A percentile compares a stretch with the other conserved stretches of the same genome.
phyloP scores from a whole-genome alignment of 139 green algal species.

The Coelastrella sp. region DNA sequence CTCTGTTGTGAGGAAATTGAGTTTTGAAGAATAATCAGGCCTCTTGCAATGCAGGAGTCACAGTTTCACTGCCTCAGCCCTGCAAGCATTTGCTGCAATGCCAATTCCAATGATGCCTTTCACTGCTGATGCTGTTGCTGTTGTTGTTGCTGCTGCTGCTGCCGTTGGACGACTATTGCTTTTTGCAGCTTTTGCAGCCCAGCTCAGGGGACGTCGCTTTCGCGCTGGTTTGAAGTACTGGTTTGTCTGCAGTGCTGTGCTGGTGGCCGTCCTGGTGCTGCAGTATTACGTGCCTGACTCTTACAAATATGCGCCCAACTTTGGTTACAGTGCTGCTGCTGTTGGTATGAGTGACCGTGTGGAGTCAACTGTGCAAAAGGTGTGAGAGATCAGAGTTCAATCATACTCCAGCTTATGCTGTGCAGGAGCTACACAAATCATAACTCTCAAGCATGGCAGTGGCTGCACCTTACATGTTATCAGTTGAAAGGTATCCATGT shows the following conservation, averaged over 20 bases:
- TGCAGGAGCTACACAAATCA: too few species aligned
- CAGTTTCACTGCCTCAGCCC: not conserved
- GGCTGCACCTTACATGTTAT: too few species aligned
- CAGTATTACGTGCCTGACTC: not conserved
- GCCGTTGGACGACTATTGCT: not conserved
- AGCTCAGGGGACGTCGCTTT: constrained; percentile 35
- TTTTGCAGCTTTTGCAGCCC: not conserved
- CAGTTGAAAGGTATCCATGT: not conserved
- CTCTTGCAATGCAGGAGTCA: too few species aligned
- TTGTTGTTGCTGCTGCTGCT: not conserved
- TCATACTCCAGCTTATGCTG: not conserved
- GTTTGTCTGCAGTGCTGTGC: constrained; percentile 4
- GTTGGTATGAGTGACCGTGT: constrained; percentile 41
- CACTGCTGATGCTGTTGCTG: not conserved
- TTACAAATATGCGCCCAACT: constrained; percentile 6
- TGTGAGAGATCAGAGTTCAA: not conserved
- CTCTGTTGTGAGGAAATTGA: too few species aligned
- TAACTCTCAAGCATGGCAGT: too few species aligned
- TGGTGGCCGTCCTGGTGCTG: constrained; percentile 9
- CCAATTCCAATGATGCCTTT: not conserved
- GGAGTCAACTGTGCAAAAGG: constrained; percentile 39
- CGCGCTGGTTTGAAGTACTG: constrained; percentile 36
- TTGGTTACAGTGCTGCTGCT: constrained; percentile 36
- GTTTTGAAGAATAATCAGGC: too few species aligned
- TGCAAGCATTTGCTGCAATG: not conserved